These are phyloP conservation scores for Huntiella bhutanensis DNA, from an alignment of 2,329 filamentous ascomycete species.

Conservation along the genomic window DNA sequence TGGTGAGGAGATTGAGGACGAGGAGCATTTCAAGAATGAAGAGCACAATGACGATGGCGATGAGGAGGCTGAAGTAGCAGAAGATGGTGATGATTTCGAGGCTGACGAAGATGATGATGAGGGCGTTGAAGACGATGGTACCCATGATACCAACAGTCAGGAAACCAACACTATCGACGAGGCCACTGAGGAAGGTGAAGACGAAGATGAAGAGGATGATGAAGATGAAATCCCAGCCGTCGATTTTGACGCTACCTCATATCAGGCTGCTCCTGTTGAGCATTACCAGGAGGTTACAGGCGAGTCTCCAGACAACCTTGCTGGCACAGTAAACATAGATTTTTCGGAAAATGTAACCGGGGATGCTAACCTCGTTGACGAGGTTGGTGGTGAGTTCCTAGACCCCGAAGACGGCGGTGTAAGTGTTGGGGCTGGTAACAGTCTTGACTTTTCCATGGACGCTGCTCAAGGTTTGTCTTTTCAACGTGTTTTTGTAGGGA, in stretches of 20 bases:
- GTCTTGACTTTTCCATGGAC: slow-evolving; percentile 5
- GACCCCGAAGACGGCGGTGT: slow-evolving; percentile 10
- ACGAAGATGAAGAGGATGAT: slow-evolving; percentile 10
- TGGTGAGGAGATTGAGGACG: slow-evolving; percentile 8
- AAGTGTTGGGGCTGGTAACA: slow-evolving; percentile 3
- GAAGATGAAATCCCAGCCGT: slow-evolving; percentile 11
- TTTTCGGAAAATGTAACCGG: slow-evolving; percentile 16
- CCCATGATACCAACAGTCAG: slow-evolving; percentile 3
- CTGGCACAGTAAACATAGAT: slow-evolving; percentile 15
- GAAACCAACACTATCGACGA: slow-evolving; percentile 11
- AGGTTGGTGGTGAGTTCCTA: slow-evolving; percentile 11
- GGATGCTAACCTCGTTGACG: slow-evolving; percentile 10
- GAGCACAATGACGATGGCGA: slow-evolving; percentile 9
- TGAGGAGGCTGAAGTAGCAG: slow-evolving; percentile 11
- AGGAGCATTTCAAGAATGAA: slow-evolving; percentile 11
- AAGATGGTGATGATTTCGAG: slow-evolving; percentile 12
- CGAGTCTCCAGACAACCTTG: too few species aligned
- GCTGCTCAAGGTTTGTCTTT: slow-evolving; percentile 3
- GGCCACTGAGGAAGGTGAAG: slow-evolving; percentile 8
- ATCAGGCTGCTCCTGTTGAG: slow-evolving; percentile 11
- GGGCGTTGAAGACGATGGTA: neutral
- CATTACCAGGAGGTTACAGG: slow-evolving; percentile 13
- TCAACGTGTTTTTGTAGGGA: neutral
- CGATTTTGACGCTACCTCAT: slow-evolving; percentile 11
- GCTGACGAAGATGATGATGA: slow-evolving; percentile 9